Base-by-base conservation (phyloP, 148 eudicot genomes). In the Suaeda aralocaspica region DNA sequence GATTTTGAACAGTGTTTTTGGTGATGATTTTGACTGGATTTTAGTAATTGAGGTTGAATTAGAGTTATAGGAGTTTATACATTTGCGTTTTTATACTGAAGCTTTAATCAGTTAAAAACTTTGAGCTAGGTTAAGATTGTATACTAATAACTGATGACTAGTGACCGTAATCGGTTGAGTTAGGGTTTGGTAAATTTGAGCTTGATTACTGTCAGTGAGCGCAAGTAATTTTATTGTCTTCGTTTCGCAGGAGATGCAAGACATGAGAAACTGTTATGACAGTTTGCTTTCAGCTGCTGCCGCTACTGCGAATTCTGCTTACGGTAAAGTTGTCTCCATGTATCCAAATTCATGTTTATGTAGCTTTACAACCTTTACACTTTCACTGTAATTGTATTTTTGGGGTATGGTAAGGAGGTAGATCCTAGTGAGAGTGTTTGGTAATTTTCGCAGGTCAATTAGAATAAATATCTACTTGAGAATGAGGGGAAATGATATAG, bases 211-310 rank as follows among this genome's bases (percentile, higher is more conserved):
- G 24, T 55, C 4, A 11, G 16, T 10, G 31, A 24, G 26, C 21
- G 15, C 5, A 28, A 67, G 60, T 61, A 5, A 12, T 49, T 33
- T 60, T 10, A n/a, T 72, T 39, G 66, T n/a, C 10, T 21, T 39
- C 15, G 0, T 1, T 61, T 84, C 59, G 70, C 86, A 94, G 98
- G 97, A 94, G 83, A 91, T 94, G 91, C 82, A 85, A 74, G 87
- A 87, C 42, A 91, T 94, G 95, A 84, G 89, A 74, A 67, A 88
- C 66, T 94, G 98, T 79, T 91, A 90, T 65, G 98, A 94, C 65
- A 80, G 92, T 81, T 87, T 94, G 74, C 91, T 94, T 56, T 91
- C 96, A 25, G 98, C 92, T 44, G 97, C 98, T 79, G 98, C 98
- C 29, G 97, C 98, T 19, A 86, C 97, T 24, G 88, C 92, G 34